Base-by-base conservation (phyloP, 2,329 filamentous ascomycete species). In the Scleromitrula shiraiana region DNA sequence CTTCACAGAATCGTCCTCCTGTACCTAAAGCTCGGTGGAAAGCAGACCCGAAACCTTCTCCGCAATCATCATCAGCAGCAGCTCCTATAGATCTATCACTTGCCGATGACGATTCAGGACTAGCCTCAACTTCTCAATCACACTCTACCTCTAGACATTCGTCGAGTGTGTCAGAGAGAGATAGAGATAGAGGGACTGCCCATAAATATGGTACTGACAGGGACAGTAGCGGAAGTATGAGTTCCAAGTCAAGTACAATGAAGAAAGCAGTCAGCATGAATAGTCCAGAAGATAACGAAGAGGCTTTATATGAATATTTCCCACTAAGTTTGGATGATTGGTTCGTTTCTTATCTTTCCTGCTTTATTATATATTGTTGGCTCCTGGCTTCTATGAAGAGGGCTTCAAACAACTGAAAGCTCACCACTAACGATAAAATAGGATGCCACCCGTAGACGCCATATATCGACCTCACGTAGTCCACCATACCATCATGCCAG, bases 271-370 rank as follows among this genome's bases (percentile, higher is more conserved):
- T 41, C 53, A 27, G 75, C 78, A 32, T 47, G 17, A 33, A 22
- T 62, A 82, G 83, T 62, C 75, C 85, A 27, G 68, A 82, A 55
- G 88, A 95, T 58, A 84, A 83, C 57, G 83, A 83, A 1, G 90
- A 96, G 66, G 71, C 90, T 55, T 70, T 96, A 15, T 96, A 96
- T 63, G 90, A 97, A 68, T 96, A 97, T 63, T 96, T 97, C 55
- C 90, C 90, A 0, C 73, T 97, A 14, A 89, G 85, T 41, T 70
- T 95, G 50, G 89, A 96, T 64, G 90, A 96, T 62, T 96, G 85
- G 85, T 63, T 51, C 78, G 64, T 33, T 37, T 26, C 26, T 38
- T 43, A 32, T 36, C 20, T 45, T 44, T 15, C 24, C n/a, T n/a
- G n/a, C n/a, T n/a, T n/a, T n/a, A n/a, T n/a, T n/a, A n/a, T n/a